phyloP scores from a whole-genome alignment of 2,329 filamentous ascomycete species.

The Aspergillus fumigatus region DNA sequence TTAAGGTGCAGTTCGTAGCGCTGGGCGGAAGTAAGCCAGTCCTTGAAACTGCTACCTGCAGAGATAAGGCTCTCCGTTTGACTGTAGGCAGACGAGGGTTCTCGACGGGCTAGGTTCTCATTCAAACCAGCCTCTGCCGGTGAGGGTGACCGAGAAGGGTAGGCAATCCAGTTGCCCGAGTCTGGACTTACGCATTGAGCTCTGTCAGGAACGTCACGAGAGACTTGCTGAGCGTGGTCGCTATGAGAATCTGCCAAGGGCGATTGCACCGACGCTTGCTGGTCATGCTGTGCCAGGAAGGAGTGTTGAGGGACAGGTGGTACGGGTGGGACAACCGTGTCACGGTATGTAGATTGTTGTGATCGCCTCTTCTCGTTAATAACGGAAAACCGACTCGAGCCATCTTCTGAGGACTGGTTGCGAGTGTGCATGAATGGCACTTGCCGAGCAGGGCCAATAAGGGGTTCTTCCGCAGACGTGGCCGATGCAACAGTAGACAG shows the following conservation, averaged over 20 bases:
- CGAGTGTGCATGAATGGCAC: constrained; percentile 81
- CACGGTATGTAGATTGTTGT: constrained; percentile 45
- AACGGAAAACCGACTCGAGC: constrained; percentile 50
- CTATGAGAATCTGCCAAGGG: constrained; percentile 28
- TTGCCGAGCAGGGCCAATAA: constrained; percentile 43
- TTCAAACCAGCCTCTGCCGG: constrained; percentile 20
- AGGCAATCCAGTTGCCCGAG: constrained; percentile 41
- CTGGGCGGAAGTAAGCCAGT: constrained; percentile 32
- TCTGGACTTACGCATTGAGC: constrained; percentile 33
- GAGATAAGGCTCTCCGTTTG: constrained; percentile 24
- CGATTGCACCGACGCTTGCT: constrained; percentile 26
- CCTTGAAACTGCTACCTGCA: constrained; percentile 23
- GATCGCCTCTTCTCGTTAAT: constrained; percentile 42
- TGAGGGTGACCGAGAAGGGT: constrained; percentile 31
- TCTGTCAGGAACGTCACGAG: constrained; percentile 24
- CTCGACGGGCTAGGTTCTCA: constrained; percentile 22
- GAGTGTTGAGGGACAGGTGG: constrained; percentile 26
- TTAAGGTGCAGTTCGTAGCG: constrained; percentile 25
- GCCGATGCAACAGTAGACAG: constrained; percentile 43
- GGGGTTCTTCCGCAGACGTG: constrained; percentile 38
- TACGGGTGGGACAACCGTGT: constrained; percentile 28
- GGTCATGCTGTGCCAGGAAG: constrained; percentile 25
- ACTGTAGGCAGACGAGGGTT: constrained; percentile 33
- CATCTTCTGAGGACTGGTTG: constrained; percentile 56
- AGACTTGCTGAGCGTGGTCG: constrained; percentile 26